Conservation (phyloP, 1,139 yeast species). For the Magnusiomyces clavatus region DNA sequence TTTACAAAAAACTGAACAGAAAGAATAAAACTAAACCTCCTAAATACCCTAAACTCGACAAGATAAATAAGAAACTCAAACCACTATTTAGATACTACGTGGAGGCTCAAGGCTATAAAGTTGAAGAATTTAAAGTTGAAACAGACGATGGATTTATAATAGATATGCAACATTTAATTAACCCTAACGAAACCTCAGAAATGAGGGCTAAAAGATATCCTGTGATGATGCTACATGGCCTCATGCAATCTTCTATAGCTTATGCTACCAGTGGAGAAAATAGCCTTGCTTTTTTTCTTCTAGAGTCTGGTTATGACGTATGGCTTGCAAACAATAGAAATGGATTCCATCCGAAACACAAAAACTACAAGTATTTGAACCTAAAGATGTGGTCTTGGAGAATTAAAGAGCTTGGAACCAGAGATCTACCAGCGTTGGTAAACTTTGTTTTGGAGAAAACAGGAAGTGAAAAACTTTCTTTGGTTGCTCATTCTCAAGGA, state of each 20-base stretch:
- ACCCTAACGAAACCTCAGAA: constrained; percentile 37
- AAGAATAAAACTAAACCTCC: constrained; percentile 12
- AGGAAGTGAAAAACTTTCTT: constrained; percentile 42
- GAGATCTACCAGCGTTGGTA: constrained; percentile 68
- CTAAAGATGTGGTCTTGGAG: constrained; percentile 70
- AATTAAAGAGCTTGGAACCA: constrained; percentile 65
- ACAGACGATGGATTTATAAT: constrained; percentile 80
- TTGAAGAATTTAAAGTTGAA: constrained; percentile 50
- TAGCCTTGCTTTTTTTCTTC: constrained; percentile 61
- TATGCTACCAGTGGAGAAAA: constrained; percentile 70
- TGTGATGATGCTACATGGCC: constrained; percentile 71
- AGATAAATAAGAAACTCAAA: constrained; percentile 32
- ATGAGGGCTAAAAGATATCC: constrained; percentile 41
- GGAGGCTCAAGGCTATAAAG: constrained; percentile 47
- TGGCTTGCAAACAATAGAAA: constrained; percentile 94
- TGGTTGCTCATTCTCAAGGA: constrained; percentile 89
- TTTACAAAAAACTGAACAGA: constrained; percentile 12
- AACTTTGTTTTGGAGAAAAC: constrained; percentile 47
- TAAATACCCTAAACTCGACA: constrained; percentile 16
- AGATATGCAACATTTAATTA: constrained; percentile 53
- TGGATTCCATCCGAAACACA: constrained; percentile 67
- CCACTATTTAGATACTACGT: constrained; percentile 61
- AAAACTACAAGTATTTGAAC: constrained; percentile 38
- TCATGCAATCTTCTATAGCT: constrained; percentile 80
- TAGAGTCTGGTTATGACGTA: constrained; percentile 67